These are phyloP conservation scores for Saccharomyces hybrid DNA, from an alignment of 1,139 yeast genomes.

Conservation along the genomic window DNA sequence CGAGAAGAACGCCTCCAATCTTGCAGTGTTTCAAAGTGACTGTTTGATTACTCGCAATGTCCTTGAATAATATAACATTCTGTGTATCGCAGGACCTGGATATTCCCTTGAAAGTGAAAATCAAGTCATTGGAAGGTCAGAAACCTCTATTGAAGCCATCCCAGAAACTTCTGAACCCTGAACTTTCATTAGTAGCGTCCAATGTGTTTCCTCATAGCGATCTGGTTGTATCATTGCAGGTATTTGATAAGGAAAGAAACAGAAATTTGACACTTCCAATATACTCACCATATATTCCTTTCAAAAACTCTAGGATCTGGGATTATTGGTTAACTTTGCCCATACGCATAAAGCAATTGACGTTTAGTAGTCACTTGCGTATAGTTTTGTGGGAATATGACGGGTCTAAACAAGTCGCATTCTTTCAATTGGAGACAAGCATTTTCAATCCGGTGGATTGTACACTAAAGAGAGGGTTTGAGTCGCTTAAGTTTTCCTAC, in stretches of 20 bases:
- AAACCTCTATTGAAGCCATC: constrained; percentile 44
- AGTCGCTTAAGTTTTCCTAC: constrained; percentile 39
- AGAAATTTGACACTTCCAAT: constrained; percentile 52
- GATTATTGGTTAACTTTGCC: constrained; percentile 66
- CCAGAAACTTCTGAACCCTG: constrained; percentile 49
- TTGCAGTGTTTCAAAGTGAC: no score
- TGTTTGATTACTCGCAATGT: constrained; percentile 26
- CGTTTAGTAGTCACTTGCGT: constrained; percentile 51
- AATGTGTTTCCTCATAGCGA: constrained; percentile 49
- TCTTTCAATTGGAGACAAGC: constrained; percentile 55
- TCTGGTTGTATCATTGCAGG: constrained; percentile 52
- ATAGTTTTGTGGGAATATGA: constrained; percentile 62
- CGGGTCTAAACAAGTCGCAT: constrained; percentile 41
- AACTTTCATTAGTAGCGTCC: constrained; percentile 43
- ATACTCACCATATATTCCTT: constrained; percentile 57
- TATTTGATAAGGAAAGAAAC: constrained; percentile 51
- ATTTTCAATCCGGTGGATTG: constrained; percentile 48
- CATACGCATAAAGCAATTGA: constrained; percentile 59
- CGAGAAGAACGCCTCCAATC: not conserved
- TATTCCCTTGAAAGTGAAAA: constrained; percentile 46
- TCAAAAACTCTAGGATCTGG: constrained; percentile 44
- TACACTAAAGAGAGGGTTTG: constrained; percentile 51
- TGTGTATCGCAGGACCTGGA: constrained; percentile 69
- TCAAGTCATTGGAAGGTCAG: constrained; percentile 43
- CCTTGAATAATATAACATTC: constrained; percentile 50